phyloP scores from a whole-genome alignment of 257 asterid species.

The Petunia secreta region DNA sequence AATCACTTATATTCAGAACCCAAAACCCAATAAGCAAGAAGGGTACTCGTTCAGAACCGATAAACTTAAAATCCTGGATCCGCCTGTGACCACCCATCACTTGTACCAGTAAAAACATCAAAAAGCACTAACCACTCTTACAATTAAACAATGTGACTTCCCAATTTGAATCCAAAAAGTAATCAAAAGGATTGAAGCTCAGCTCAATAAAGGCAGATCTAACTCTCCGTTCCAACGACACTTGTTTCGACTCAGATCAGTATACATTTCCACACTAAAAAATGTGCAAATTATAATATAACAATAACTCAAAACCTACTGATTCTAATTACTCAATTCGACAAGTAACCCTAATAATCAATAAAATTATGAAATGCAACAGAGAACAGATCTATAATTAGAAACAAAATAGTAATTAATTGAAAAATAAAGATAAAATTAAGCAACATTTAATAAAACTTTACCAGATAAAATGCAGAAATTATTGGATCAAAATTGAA shows the following conservation, averaged over 20 bases:
- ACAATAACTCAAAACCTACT: not conserved
- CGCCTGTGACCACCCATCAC: too few species aligned
- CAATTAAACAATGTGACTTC: too few species aligned
- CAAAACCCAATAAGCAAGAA: too few species aligned
- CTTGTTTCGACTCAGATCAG: not conserved
- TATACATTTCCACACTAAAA: not conserved
- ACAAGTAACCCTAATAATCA: conserved; percentile 4
- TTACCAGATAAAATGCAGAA: not conserved
- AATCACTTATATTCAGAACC: not conserved
- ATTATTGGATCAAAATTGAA: conserved; percentile 8
- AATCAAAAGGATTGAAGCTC: not conserved
- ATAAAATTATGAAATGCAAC: not conserved
- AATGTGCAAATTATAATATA: not conserved
- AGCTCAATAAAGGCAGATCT: conserved; percentile 1
- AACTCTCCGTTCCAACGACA: not conserved
- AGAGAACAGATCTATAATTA: conserved; percentile 1
- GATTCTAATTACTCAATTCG: not conserved
- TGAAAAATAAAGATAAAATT: not conserved
- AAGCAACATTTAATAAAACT: not conserved
- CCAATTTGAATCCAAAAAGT: not conserved
- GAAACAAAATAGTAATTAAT: not conserved
- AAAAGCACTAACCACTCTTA: not conserved
- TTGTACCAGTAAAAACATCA: not conserved
- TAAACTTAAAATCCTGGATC: too few species aligned
- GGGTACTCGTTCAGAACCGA: too few species aligned